These are phyloP conservation scores for Przewalskia tangutica DNA, from an alignment of 257 asterid genomes.

Conservation along the genomic window DNA sequence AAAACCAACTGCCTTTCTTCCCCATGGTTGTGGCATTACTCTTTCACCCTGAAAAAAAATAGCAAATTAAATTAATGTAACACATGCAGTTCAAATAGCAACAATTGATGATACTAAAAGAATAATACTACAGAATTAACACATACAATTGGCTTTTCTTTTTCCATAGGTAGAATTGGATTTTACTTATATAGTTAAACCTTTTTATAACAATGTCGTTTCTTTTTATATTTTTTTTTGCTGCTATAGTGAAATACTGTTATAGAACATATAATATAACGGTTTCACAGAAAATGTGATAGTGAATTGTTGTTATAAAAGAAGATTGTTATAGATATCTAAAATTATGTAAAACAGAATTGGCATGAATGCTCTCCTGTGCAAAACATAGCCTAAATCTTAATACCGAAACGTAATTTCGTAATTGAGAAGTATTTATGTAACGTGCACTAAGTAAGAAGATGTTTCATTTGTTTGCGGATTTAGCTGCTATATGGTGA, in stretches of 20 bases:
- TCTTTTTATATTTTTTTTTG: no score
- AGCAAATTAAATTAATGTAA: background rate
- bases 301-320: no score
- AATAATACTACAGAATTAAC: background rate
- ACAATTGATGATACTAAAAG: background rate
- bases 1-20: slow-evolving; percentile 93
- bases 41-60: slow-evolving; percentile 28
- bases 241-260: no score
- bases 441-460: background rate
- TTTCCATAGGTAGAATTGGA: background rate
- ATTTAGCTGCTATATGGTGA: background rate
- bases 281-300: no score
- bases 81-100: background rate
- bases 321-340: no score
- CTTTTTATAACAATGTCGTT: no score
- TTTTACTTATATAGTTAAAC: no score
- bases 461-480: background rate
- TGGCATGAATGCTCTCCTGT: background rate
- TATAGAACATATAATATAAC: no score
- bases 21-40: slow-evolving; percentile 91
- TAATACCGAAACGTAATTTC: background rate
- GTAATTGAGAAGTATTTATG: background rate
- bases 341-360: background rate
- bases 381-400: background rate
- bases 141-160: background rate